These are phyloP conservation scores for Pichia sp. DNA, from an alignment of 1,139 yeast genomes.

Conservation along the genomic window DNA sequence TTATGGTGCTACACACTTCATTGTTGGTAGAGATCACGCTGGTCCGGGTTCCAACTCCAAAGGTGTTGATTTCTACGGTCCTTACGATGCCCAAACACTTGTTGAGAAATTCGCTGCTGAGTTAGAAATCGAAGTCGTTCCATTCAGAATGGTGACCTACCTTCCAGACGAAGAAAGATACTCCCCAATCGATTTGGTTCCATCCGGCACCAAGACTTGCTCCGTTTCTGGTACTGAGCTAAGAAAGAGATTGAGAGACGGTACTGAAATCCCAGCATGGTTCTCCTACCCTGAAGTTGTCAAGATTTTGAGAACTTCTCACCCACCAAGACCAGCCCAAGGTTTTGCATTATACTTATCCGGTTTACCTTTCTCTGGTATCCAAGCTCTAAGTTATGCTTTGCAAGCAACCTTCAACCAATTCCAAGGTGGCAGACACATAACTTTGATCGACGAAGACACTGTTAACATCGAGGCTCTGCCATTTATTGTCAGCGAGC, in stretches of 20 bases:
- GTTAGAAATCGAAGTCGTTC: constrained; percentile 84
- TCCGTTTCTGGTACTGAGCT: constrained; percentile 95
- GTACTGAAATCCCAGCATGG: constrained; percentile 91
- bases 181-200: constrained; percentile 91
- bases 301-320: constrained; percentile 80
- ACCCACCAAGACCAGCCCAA: constrained; percentile 87
- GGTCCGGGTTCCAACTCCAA: constrained; percentile 91
- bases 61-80: constrained; percentile 94
- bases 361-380: constrained; percentile 53
- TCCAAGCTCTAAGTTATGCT: constrained; percentile 72
- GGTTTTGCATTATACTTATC: constrained; percentile 73
- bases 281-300: constrained; percentile 97
- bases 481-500: constrained; percentile 69
- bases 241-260: constrained; percentile 81
- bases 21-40: constrained; percentile 90
- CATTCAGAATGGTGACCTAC: constrained; percentile 95
- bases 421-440: constrained; percentile 81
- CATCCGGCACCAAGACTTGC: constrained; percentile 73
- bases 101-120: constrained; percentile 74
- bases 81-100: constrained; percentile 91
- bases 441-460: constrained; percentile 57
- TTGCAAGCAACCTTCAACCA: constrained; percentile 88
- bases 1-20: constrained; percentile 95
- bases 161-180: constrained; percentile 93
- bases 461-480: constrained; percentile 41